phyloP scores from a whole-genome alignment of 768 basidiomycete genomes.

The Megacollybia marginata region DNA sequence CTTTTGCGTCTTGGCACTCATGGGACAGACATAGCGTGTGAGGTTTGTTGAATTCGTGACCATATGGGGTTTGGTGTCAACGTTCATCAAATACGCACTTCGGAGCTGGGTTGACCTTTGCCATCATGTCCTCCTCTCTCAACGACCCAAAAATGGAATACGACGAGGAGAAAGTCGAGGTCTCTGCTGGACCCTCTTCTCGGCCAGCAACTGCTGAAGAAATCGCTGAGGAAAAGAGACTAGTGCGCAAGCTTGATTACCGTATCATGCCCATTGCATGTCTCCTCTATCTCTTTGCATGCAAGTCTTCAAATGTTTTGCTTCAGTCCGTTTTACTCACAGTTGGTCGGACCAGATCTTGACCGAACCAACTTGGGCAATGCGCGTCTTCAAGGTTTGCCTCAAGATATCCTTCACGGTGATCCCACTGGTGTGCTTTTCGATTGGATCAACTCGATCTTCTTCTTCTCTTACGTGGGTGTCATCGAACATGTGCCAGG shows the following conservation, averaged over 20 bases:
- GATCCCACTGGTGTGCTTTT: slow-evolving; percentile 56
- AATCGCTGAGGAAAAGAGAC: slow-evolving; percentile 28
- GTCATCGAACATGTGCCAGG: neutral
- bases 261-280: slow-evolving; percentile 68
- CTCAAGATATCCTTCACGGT: slow-evolving; percentile 56
- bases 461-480: slow-evolving; percentile 74
- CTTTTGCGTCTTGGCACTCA: too few species aligned
- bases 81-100: too few species aligned
- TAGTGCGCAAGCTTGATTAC: slow-evolving; percentile 58
- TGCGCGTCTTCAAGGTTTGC: slow-evolving; percentile 66
- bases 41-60: too few species aligned
- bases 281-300: slow-evolving; percentile 71
- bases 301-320: slow-evolving; percentile 34
- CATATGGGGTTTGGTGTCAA: too few species aligned
- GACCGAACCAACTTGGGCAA: slow-evolving; percentile 79
- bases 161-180: too few species aligned
- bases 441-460: slow-evolving; percentile 71
- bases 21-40: too few species aligned
- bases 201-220: too few species aligned
- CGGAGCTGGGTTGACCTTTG: too few species aligned
- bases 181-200: too few species aligned
- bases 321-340: too few species aligned
- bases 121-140: too few species aligned
- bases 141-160: too few species aligned
- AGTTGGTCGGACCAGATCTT: slow-evolving; percentile 32